A percentile compares a stretch with the other conserved stretches of the same genome.
These are phyloP conservation scores for Lasiodiplodia citricola DNA, from an alignment of 2,329 filamentous ascomycete genomes.

Conservation along the genomic window DNA sequence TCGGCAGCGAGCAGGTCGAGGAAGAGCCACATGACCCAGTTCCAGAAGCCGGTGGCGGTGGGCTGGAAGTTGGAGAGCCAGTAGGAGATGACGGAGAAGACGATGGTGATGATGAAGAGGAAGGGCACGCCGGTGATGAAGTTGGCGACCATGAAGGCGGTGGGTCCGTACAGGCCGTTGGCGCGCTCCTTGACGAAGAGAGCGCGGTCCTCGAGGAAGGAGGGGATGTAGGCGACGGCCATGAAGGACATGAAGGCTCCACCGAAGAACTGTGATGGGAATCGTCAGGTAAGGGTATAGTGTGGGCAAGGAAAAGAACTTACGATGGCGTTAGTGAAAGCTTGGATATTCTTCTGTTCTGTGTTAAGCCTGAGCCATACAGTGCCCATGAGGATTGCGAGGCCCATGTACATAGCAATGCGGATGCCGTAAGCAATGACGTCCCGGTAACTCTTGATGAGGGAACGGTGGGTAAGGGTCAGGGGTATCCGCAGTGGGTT, in stretches of 20 bases:
- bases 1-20: slow-evolving; percentile 83
- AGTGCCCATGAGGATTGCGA: slow-evolving; percentile 87
- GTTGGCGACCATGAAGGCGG: slow-evolving; percentile 76
- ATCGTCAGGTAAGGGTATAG: slow-evolving; percentile 29
- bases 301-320: not conserved
- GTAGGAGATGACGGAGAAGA: slow-evolving; percentile 79
- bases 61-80: slow-evolving; percentile 80
- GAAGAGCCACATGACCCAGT: slow-evolving; percentile 83
- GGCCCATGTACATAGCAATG: slow-evolving; percentile 78
- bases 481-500: slow-evolving; percentile 58
- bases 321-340: slow-evolving; percentile 77
- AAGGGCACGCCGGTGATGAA: slow-evolving; percentile 83
- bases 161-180: slow-evolving; percentile 80
- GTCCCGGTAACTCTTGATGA: slow-evolving; percentile 84
- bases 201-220: slow-evolving; percentile 78
- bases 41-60: slow-evolving; percentile 70
- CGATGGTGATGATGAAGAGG: slow-evolving; percentile 75
- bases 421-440: slow-evolving; percentile 84
- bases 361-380: slow-evolving; percentile 78
- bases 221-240: slow-evolving; percentile 78
- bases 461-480: slow-evolving; percentile 76
- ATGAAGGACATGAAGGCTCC: slow-evolving; percentile 60
- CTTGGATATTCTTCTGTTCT: slow-evolving; percentile 74
- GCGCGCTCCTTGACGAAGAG: slow-evolving; percentile 77
- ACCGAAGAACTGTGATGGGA: slow-evolving; percentile 49